Conservation (phyloP, 148 eudicot species). For the Selenicereus undatus region DNA sequence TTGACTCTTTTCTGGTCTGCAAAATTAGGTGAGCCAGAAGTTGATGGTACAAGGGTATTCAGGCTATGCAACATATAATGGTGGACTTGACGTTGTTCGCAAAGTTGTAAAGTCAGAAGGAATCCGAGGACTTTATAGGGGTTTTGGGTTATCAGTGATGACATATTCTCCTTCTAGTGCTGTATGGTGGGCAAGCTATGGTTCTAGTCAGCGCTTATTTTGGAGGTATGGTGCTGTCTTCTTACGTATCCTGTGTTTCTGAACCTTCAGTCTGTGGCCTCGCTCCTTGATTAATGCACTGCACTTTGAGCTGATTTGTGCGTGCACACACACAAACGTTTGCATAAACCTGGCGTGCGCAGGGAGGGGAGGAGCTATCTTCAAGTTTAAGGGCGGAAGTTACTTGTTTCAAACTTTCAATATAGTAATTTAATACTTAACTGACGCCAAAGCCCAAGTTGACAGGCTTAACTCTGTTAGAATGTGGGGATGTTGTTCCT, state of each 20-base stretch:
- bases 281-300: not conserved
- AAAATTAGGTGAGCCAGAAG: constrained; percentile 79
- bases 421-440: not conserved
- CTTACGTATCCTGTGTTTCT: not conserved
- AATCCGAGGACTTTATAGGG: constrained; percentile 84
- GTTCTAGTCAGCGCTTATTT: constrained; percentile 94
- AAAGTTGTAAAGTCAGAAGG: constrained; percentile 83
- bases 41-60: constrained; percentile 99
- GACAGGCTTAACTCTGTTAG: too few species aligned
- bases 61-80: constrained; percentile 80
- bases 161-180: constrained; percentile 98
- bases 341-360: too few species aligned
- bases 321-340: not conserved
- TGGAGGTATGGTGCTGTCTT: constrained; percentile 59
- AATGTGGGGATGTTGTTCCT: not conserved
- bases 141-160: constrained; percentile 88
- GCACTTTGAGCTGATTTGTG: not conserved
- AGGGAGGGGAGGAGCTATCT: not conserved
- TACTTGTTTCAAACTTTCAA: not conserved
- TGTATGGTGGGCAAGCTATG: constrained; percentile 99
- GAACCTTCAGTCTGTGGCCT: constrained; percentile 1
- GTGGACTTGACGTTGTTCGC: constrained; percentile 90
- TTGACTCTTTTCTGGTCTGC: not conserved
- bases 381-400: not conserved
- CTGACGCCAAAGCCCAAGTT: not conserved